These are phyloP conservation scores for Kodamaea kakaduensis DNA, from an alignment of 805 yeast species.

Conservation along the genomic window DNA sequence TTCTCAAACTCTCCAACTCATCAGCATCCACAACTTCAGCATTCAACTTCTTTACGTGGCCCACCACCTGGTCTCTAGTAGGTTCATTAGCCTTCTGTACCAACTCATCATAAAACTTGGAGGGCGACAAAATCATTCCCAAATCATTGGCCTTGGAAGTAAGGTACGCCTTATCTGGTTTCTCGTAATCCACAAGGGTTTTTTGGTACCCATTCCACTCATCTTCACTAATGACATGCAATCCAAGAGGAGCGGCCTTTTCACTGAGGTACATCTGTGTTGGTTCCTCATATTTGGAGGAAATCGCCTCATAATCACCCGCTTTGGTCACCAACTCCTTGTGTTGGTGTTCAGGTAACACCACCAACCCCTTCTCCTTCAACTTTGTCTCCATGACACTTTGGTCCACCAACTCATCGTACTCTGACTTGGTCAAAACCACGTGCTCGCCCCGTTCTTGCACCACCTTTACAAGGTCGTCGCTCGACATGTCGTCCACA, in stretches of 20 bases:
- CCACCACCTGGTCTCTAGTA: constrained; percentile 18
- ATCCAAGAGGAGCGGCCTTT: constrained; percentile 18
- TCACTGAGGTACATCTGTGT: constrained; percentile 21
- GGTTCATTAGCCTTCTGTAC: constrained; percentile 24
- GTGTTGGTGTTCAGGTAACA: neutral
- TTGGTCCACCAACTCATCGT: constrained; percentile 27
- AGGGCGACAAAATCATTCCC: constrained; percentile 29
- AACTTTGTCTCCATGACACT: constrained; percentile 32
- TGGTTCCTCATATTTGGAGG: constrained; percentile 23
- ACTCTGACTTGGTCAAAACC: constrained; percentile 24
- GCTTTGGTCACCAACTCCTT: constrained; percentile 21
- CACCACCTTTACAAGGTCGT: constrained; percentile 20
- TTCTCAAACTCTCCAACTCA: constrained; percentile 1
- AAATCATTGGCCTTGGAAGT: constrained; percentile 32
- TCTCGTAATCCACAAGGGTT: constrained; percentile 24
- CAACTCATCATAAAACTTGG: constrained; percentile 29
- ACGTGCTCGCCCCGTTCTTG: constrained; percentile 18
- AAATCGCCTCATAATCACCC: constrained; percentile 13
- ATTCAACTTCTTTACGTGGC: neutral
- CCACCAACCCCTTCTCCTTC: constrained; percentile 27
- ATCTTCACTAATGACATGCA: constrained; percentile 10
- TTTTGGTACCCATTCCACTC: constrained; percentile 14
- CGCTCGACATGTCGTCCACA: constrained; percentile 20
- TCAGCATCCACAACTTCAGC: neutral
- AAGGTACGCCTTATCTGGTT: constrained; percentile 31